These are phyloP conservation scores for Isatis tinctoria DNA, from an alignment of 345 rosid genomes.

Conservation along the genomic window DNA sequence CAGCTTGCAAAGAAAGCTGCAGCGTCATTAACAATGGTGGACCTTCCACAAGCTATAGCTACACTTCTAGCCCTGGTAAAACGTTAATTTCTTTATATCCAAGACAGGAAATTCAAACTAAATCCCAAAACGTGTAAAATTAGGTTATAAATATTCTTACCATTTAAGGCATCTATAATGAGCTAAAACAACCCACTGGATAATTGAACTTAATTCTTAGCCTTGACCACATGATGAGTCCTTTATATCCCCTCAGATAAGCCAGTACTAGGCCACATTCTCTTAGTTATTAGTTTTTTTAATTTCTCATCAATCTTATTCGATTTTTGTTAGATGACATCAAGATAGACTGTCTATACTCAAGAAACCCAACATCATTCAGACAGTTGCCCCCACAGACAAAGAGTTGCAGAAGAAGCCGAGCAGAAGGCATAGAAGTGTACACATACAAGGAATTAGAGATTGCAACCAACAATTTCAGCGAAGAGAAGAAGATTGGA, in stretches of 20 bases:
- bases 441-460: conserved; percentile 83
- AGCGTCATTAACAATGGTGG: conserved; percentile 26
- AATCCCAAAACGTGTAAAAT: background rate
- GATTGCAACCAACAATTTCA: conserved; percentile 55
- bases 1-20: conserved; percentile 29
- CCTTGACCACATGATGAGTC: background rate
- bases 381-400: conserved; percentile 5
- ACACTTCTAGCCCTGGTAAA: conserved; percentile 74
- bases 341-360: conserved; percentile 15
- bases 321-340: background rate
- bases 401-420: conserved; percentile 22
- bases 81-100: background rate
- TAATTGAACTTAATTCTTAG: no score
- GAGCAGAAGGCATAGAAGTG: conserved; percentile 57
- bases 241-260: background rate
- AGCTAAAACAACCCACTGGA: no score
- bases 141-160: background rate
- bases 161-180: background rate
- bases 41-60: conserved; percentile 38
- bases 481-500: conserved; percentile 59
- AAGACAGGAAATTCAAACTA: background rate
- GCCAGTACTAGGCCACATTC: background rate
- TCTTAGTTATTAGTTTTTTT: background rate
- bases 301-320: background rate
- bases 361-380: conserved; percentile 18